Conservation (phyloP, 192 early-diverging fungal species). For the Glomus cerebriforme region DNA sequence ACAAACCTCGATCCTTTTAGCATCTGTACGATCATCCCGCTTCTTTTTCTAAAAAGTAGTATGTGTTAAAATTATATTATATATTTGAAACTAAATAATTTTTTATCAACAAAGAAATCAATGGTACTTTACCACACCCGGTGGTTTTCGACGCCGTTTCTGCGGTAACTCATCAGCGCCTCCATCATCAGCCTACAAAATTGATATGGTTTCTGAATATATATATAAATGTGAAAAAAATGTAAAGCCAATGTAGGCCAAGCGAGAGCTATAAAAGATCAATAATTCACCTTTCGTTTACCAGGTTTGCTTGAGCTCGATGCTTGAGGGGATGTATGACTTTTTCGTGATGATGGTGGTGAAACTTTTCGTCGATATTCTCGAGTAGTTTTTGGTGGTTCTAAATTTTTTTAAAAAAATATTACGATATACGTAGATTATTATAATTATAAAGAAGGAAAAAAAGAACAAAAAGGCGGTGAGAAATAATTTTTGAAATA, state of each 20-base stretch:
- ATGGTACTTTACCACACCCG: constrained; percentile 3
- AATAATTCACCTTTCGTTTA: constrained; percentile 24
- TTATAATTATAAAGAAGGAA: not conserved
- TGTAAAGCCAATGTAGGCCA: too few species aligned
- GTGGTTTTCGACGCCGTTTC: constrained; percentile 17
- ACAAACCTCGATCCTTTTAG: constrained; percentile 30
- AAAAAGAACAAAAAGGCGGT: not conserved
- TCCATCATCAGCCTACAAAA: constrained; percentile 21
- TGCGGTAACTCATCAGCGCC: constrained; percentile 14
- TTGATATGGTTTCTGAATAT: not conserved
- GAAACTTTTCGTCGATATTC: constrained; percentile 4
- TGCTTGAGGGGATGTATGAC: constrained; percentile 1
- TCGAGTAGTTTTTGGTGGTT: not conserved
- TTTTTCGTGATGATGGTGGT: constrained; percentile 10
- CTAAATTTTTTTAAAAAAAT: not conserved
- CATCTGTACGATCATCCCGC: constrained; percentile 33
- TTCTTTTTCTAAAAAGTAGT: constrained; percentile 27
- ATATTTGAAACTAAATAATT: not conserved
- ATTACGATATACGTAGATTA: not conserved
- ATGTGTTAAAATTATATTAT: not conserved
- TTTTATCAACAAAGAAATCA: too few species aligned
- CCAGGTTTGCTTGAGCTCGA: not conserved
- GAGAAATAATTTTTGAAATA: too few species aligned
- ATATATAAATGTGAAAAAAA: not conserved
- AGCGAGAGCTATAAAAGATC: not conserved